Evolutionary conservation across 2,329 filamentous ascomycete species (phyloP), one percentile per base, ranked within the genome.

Genomic region (Plenodomus lindquistii): DNA sequence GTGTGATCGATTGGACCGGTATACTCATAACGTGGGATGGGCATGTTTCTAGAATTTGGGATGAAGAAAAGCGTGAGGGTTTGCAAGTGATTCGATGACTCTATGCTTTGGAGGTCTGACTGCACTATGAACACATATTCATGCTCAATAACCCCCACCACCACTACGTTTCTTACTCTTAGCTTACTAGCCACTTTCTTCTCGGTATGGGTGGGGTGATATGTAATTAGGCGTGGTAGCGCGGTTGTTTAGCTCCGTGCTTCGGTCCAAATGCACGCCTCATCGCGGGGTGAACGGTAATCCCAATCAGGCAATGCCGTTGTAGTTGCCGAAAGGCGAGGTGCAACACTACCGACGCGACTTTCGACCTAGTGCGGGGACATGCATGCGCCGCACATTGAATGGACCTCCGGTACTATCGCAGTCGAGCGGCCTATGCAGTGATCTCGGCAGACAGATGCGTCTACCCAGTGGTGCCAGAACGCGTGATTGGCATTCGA

Each of bases 1-100:
- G 67, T 70, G 44, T 70, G 66, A 50, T 75, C 67, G 16, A 74
- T 54, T 6, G 71, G 71, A 42, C 69, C 70, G 6, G 56, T 69
- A 52, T 72, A 69, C 10, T 42, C 45, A 44, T 72, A 73, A 8
- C 46, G 46, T 34, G 52, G 46, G 31, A 60, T 55, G 2, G 57
- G 49, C 54, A 58, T 58, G 2, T 19, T 55, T 31, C 27, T 11
- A 15, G 27, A 31, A 31, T 11, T 24, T 15, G 15, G 11, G 10
- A 7, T 31, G 27, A 24, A 24, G 27, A 31, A 31, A 15, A 41
- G 29, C n/a, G 19, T 13, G 18, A 35, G 18, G 3, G 27, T 38
- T 29, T 13, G 34, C 13, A 22, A 6, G 21, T 3, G 24, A 19
- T 13, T 20, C 18, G 20, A 13, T 16, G 8, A 22, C 13, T 22